phyloP scores from a whole-genome alignment of 371 early-diverging fungal species.

The Mortierella sp. region DNA sequence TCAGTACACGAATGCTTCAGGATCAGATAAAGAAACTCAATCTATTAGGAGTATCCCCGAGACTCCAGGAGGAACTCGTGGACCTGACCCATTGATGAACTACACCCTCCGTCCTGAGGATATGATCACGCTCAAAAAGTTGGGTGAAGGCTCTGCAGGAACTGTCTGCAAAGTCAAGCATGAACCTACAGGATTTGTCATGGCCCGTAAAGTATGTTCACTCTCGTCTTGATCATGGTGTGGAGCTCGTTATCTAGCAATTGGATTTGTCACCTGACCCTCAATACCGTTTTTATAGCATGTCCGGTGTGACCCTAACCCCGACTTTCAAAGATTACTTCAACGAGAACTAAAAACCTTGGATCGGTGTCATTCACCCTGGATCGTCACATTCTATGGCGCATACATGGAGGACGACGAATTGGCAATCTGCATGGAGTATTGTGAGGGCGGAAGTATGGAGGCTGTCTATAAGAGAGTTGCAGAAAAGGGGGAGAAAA shows the following conservation, averaged over 20 bases:
- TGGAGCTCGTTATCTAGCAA: neutral
- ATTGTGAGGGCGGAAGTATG: constrained; percentile 86
- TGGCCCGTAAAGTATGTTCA: constrained; percentile 91
- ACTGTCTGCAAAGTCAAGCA: constrained; percentile 91
- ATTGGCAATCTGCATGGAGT: constrained; percentile 97
- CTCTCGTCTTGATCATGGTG: neutral
- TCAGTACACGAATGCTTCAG: constrained; percentile 29
- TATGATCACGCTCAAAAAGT: constrained; percentile 48
- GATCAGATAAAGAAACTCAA: constrained; percentile 20
- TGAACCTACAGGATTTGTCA: constrained; percentile 80
- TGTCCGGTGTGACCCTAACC: constrained; percentile 76
- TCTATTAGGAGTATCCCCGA: constrained; percentile 53
- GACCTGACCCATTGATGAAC: constrained; percentile 53
- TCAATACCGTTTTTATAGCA: constrained; percentile 56
- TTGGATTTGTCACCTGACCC: neutral
- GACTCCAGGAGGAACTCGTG: constrained; percentile 54
- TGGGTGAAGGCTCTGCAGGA: constrained; percentile 96
- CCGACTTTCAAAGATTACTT: constrained; percentile 84
- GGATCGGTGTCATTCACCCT: constrained; percentile 89
- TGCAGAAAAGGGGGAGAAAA: constrained; percentile 68
- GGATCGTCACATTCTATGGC: constrained; percentile 95
- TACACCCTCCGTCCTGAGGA: constrained; percentile 54
- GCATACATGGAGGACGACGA: constrained; percentile 93
- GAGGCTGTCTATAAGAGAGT: constrained; percentile 84
- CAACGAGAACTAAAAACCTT: constrained; percentile 92